Conservation (phyloP, 192 early-diverging fungal genomes). For the Linnemannia elongata region DNA sequence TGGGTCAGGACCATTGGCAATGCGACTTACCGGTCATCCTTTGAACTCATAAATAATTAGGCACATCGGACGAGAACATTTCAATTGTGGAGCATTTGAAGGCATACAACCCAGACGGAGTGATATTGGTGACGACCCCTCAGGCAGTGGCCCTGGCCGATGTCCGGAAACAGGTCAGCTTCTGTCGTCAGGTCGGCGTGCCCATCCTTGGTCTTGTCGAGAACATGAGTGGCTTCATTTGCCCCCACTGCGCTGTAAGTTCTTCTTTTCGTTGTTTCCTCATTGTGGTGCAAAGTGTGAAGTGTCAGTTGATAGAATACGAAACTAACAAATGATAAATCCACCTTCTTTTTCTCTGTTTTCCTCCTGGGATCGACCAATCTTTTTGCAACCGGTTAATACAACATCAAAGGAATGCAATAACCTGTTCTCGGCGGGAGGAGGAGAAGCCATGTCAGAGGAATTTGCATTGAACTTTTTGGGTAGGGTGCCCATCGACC, state of each 20-base stretch:
- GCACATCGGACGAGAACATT: slow-evolving; percentile 98
- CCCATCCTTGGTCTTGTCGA: slow-evolving; percentile 93
- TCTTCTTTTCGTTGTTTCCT: neutral
- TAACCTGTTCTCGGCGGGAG: slow-evolving; percentile 94
- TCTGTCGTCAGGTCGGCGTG: slow-evolving; percentile 90
- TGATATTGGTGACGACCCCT: slow-evolving; percentile 97
- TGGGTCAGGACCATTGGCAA: neutral
- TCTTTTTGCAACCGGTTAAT: slow-evolving; percentile 48
- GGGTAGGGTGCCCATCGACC: slow-evolving; percentile 94
- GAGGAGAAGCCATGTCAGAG: slow-evolving; percentile 90
- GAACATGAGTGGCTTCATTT: slow-evolving; percentile 98
- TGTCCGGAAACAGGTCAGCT: slow-evolving; percentile 95
- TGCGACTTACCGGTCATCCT: neutral
- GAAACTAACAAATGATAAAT: slow-evolving; percentile 59
- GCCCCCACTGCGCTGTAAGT: slow-evolving; percentile 82
- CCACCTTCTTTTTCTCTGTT: neutral
- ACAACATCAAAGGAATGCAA: slow-evolving; percentile 78
- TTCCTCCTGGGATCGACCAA: slow-evolving; percentile 52
- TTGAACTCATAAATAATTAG: slow-evolving; percentile 29
- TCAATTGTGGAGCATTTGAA: slow-evolving; percentile 93
- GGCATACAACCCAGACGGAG: slow-evolving; percentile 84
- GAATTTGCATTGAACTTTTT: slow-evolving; percentile 90
- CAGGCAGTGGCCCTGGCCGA: slow-evolving; percentile 86
- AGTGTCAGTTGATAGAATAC: neutral
- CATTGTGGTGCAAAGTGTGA: neutral